phyloP scores from a whole-genome alignment of 2,329 filamentous ascomycete species.

The Tympanopsis confertula region DNA sequence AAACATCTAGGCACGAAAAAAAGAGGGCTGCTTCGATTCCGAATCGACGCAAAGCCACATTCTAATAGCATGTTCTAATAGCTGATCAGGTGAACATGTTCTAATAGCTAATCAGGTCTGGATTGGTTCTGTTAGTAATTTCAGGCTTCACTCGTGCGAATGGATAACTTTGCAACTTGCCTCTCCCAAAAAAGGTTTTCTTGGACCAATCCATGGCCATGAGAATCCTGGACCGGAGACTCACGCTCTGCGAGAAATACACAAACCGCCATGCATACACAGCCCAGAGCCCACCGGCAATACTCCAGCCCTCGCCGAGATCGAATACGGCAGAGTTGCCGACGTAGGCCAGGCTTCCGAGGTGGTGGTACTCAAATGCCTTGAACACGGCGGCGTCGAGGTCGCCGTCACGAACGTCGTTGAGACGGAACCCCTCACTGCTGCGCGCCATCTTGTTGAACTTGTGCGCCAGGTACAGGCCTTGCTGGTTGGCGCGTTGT shows the following conservation, averaged over 20 bases:
- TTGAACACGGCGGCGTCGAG: slow-evolving; percentile 86
- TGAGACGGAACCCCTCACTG: slow-evolving; percentile 62
- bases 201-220: slow-evolving; percentile 98
- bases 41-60: too few species aligned
- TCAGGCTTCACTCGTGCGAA: too few species aligned
- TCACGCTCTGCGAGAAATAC: slow-evolving; percentile 96
- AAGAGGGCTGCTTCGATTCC: too few species aligned
- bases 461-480: slow-evolving; percentile 81
- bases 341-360: slow-evolving; percentile 86
- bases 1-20: too few species aligned
- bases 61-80: too few species aligned
- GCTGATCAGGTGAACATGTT: too few species aligned
- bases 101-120: too few species aligned
- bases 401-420: slow-evolving; percentile 78
- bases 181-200: slow-evolving; percentile 85
- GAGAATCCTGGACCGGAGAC: slow-evolving; percentile 74
- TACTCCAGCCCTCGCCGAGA: slow-evolving; percentile 62
- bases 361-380: slow-evolving; percentile 85
- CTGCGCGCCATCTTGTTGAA: slow-evolving; percentile 81
- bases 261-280: slow-evolving; percentile 94
- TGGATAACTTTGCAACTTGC: too few species aligned
- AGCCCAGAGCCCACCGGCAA: slow-evolving; percentile 76
- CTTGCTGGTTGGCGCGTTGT: slow-evolving; percentile 92
- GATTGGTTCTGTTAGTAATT: too few species aligned
- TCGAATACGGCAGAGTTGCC: slow-evolving; percentile 96